Conservation (phyloP, 1,139 yeast genomes). For the Suhomyces choctaworum region DNA sequence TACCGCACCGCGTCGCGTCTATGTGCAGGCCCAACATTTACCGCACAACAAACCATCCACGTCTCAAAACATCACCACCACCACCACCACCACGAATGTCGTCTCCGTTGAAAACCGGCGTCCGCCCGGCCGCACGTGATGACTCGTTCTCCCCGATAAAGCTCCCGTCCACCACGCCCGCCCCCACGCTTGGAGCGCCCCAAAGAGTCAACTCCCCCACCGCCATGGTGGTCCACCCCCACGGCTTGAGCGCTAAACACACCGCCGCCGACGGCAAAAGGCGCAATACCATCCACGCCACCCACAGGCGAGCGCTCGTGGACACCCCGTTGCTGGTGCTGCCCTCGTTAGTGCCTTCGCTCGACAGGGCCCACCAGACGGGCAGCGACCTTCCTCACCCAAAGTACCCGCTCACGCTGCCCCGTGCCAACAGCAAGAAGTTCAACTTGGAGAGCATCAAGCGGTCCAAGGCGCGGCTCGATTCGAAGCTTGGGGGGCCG, state of each 20-base stretch:
- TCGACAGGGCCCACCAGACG: not conserved
- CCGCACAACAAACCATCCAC: too few relatives aligned
- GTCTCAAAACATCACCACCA: not conserved
- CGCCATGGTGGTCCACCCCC: conserved; percentile 40
- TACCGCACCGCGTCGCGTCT: too few relatives aligned
- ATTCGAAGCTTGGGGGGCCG: conserved; percentile 6
- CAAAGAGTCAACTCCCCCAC: conserved; percentile 16
- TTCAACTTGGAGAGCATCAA: conserved; percentile 16
- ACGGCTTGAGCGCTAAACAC: conserved; percentile 46
- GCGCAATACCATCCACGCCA: conserved; percentile 29
- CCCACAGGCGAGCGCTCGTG: conserved; percentile 13
- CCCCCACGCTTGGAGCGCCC: conserved; percentile 9
- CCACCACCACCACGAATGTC: conserved; percentile 4
- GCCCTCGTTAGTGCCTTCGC: conserved; percentile 7
- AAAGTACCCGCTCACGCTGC: conserved; percentile 17
- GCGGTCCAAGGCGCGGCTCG: conserved; percentile 14
- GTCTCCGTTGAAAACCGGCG: conserved; percentile 7
- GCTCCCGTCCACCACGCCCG: conserved; percentile 14
- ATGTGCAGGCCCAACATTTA: too few relatives aligned
- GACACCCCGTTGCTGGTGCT: conserved; percentile 12
- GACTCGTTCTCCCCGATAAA: conserved; percentile 20
- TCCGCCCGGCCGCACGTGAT: conserved; percentile 7
- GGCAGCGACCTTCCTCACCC: conserved; percentile 7
- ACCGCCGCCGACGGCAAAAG: conserved; percentile 16
- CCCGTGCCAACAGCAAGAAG: conserved; percentile 15